A percentile compares a stretch with the other conserved stretches of the same genome.
phyloP scores from a whole-genome alignment of 139 green algal genomes.

The Trebouxia sp. region DNA sequence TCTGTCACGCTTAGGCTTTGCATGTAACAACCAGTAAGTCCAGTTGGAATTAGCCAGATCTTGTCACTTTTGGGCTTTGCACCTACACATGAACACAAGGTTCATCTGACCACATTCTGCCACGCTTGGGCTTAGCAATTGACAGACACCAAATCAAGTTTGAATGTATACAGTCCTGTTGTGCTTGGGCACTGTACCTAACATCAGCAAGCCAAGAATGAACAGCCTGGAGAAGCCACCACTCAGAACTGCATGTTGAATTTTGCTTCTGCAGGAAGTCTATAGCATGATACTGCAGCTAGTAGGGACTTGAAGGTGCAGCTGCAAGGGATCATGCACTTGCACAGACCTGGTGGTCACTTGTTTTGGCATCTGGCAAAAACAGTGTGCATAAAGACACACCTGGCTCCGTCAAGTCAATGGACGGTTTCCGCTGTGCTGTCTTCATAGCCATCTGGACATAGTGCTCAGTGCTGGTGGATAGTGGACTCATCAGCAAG shows the following conservation, averaged over 20 bases:
- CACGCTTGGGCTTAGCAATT: too few species aligned
- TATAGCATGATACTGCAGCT: neutral
- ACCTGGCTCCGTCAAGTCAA: neutral
- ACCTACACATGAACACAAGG: neutral
- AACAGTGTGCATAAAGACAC: neutral
- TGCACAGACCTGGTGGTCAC: neutral
- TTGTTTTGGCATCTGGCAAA: neutral
- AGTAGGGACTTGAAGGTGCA: neutral
- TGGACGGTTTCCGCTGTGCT: conserved; percentile 15
- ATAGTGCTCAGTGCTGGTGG: conserved; percentile 25
- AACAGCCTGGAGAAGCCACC: neutral
- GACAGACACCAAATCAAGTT: too few species aligned
- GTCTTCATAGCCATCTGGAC: conserved; percentile 36
- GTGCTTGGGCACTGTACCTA: too few species aligned
- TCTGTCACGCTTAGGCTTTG: neutral
- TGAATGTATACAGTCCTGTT: too few species aligned
- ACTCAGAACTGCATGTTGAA: neutral
- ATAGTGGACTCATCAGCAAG: conserved; percentile 32
- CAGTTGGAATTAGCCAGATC: neutral
- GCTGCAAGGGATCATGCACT: neutral
- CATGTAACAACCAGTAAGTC: too few species aligned
- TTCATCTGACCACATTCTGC: neutral
- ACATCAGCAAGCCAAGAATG: neutral
- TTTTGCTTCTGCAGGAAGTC: neutral
- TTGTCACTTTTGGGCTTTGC: neutral